Percentiles rank a stretch among this genome's conserved stretches.
These are phyloP conservation scores for Pseudopyrenochaeta lycopersici DNA, from an alignment of 2,329 filamentous ascomycete species.

Conservation along the genomic window DNA sequence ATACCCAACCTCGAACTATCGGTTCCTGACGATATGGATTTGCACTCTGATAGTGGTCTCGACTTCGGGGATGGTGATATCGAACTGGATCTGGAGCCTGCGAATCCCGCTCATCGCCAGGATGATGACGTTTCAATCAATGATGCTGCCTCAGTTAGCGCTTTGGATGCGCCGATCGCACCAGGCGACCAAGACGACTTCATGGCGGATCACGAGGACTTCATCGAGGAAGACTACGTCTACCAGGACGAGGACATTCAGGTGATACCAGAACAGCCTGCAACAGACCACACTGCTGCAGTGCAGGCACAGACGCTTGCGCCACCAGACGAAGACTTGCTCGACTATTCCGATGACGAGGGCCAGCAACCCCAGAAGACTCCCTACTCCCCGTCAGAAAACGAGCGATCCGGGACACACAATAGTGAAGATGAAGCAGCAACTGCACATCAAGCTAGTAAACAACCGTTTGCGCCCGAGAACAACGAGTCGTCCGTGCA, in stretches of 20 bases:
- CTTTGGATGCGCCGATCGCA: constrained; percentile 21
- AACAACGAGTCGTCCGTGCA: background rate
- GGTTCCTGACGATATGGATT: constrained; percentile 62
- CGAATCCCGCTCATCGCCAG: constrained; percentile 19
- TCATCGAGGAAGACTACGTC: constrained; percentile 38
- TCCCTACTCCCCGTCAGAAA: background rate
- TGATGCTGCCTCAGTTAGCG: constrained; percentile 54
- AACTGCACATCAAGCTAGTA: background rate
- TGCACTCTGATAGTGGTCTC: constrained; percentile 58
- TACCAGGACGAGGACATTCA: constrained; percentile 18
- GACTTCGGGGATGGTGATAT: constrained; percentile 65
- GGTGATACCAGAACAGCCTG: constrained; percentile 11
- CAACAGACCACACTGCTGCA: background rate
- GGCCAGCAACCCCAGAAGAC: background rate
- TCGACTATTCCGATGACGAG: constrained; percentile 47
- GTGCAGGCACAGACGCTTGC: constrained; percentile 10
- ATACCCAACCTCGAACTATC: constrained; percentile 40
- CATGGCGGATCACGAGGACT: constrained; percentile 48
- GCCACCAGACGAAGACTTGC: constrained; percentile 38
- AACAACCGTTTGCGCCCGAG: background rate
- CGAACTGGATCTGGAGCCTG: constrained; percentile 62
- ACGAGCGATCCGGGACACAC: constrained; percentile 2
- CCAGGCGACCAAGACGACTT: constrained; percentile 43
- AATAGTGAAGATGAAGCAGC: background rate
- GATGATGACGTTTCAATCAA: constrained; percentile 66